Base-by-base conservation (phyloP, 2,329 filamentous ascomycete genomes). In the Blumeriella jaapii region DNA sequence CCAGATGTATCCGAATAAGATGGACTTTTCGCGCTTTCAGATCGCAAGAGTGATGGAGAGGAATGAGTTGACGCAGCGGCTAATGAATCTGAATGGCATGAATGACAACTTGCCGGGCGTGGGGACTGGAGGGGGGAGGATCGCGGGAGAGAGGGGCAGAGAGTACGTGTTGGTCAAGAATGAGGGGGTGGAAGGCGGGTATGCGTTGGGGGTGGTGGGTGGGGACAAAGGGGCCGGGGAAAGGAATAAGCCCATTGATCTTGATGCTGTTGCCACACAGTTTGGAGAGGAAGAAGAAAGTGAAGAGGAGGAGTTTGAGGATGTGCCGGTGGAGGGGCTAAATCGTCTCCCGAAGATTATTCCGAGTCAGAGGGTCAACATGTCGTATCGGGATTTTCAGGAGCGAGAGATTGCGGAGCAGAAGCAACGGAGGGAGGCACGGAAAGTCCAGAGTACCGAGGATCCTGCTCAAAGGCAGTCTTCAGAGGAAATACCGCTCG, bases 141-240 rank as follows among this genome's bases (percentile, higher is more conserved):
- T 94, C 46, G 80, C 82, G 10, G 76, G 91, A 31, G 91, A 98
- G 54, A 85, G 78, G 52, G 83, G 85, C 10, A 78, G 84, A 51
- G 91, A 98, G 57, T 98, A 98, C 52, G 87, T 98, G 9, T 64
- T 98, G 3, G 87, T 98, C 24, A 93, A 91, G 60, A 96, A 96
- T 50, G 85, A 93, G 28, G 84, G 86, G 0, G 86, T 85, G 1
- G 89, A 96, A 56, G 91, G 91, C 29, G 91, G 91, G 4, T 98
- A 87, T 86, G 89, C 89, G 0, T 63, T 98, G 5, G 91, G 91
- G 34, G 91, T 98, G 16, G 87, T 98, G 14, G 86, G 80, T 42
- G 84, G 78, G 42, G 80, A 84, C 40, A 93, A 82, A 45, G 74
- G 91, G 32, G 70, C 78, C 27, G 86, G 84, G 2, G 71, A 83